Conservation (phyloP, 2,329 filamentous ascomycete species). For the Ophiostoma perfectum region DNA sequence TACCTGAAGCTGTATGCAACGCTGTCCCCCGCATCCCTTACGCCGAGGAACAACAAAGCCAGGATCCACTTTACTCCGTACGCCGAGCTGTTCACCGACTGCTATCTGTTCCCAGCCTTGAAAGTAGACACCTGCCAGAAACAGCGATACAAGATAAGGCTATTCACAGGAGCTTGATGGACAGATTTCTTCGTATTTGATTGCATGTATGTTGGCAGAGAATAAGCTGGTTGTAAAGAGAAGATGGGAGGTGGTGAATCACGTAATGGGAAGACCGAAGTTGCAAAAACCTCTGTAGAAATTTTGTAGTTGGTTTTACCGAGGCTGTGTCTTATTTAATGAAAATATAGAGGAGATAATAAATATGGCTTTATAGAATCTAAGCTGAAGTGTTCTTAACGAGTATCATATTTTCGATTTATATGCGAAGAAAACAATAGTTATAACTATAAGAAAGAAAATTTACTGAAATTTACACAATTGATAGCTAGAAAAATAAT, state of each 20-base stretch:
- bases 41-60: slow-evolving; percentile 1
- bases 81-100: slow-evolving; percentile 4
- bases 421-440: too few relatives aligned
- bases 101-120: background rate
- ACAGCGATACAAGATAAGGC: background rate
- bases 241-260: background rate
- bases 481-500: too few relatives aligned
- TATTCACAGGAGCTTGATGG: background rate
- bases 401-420: too few relatives aligned
- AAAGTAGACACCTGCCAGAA: background rate
- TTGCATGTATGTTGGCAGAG: background rate
- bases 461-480: too few relatives aligned
- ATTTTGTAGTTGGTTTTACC: too few relatives aligned
- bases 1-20: background rate
- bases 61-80: slow-evolving; percentile 9
- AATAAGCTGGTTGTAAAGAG: background rate
- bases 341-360: too few relatives aligned
- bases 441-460: too few relatives aligned
- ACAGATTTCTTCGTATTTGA: background rate
- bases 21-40: slow-evolving; percentile 7
- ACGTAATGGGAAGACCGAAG: background rate
- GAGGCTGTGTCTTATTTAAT: too few relatives aligned
- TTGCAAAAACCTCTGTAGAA: background rate
- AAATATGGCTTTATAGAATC: too few relatives aligned
- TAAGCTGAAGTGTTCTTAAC: too few relatives aligned